A percentile compares a stretch with the other conserved stretches of the same genome.
phyloP scores from a whole-genome alignment of 192 early-diverging fungal species.

The Umbelopsis sp. region DNA sequence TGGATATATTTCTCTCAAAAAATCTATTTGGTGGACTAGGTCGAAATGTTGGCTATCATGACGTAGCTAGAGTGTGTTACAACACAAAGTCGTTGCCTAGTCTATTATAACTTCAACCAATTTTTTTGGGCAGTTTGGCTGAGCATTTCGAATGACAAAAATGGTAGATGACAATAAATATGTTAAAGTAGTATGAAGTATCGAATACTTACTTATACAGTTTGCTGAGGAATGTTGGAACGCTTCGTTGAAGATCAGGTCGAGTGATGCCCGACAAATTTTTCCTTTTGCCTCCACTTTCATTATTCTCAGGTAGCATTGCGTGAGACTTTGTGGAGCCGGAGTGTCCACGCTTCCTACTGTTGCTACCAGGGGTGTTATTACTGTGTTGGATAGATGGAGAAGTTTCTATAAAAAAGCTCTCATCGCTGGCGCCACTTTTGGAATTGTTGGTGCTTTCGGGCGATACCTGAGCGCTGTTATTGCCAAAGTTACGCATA shows the following conservation, averaged over 20 bases:
- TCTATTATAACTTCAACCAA: neutral
- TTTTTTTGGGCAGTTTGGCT: neutral
- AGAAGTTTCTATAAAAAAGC: neutral
- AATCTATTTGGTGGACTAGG: neutral
- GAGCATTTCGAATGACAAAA: neutral
- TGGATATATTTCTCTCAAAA: neutral
- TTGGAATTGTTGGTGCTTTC: neutral
- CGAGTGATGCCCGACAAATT: constrained; percentile 3
- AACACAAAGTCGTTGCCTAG: neutral
- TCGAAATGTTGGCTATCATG: neutral
- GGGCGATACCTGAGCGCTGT: neutral
- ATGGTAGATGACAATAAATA: neutral
- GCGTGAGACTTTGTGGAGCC: neutral
- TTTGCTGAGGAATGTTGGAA: constrained; percentile 92
- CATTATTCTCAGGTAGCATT: neutral
- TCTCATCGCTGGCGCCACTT: neutral
- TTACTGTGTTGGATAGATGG: neutral
- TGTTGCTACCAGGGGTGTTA: neutral
- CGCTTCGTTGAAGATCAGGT: constrained; percentile 38
- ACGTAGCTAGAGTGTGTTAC: neutral
- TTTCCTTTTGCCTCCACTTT: neutral
- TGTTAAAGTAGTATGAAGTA: neutral
- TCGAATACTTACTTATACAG: constrained; percentile 75
- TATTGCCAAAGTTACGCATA: constrained; percentile 14
- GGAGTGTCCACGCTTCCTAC: constrained; percentile 3